Percentiles rank a stretch among this genome's conserved stretches.
Evolutionary conservation across 23 red algal genomes (phyloP).

Genomic region (Porphyridium purpureum): DNA sequence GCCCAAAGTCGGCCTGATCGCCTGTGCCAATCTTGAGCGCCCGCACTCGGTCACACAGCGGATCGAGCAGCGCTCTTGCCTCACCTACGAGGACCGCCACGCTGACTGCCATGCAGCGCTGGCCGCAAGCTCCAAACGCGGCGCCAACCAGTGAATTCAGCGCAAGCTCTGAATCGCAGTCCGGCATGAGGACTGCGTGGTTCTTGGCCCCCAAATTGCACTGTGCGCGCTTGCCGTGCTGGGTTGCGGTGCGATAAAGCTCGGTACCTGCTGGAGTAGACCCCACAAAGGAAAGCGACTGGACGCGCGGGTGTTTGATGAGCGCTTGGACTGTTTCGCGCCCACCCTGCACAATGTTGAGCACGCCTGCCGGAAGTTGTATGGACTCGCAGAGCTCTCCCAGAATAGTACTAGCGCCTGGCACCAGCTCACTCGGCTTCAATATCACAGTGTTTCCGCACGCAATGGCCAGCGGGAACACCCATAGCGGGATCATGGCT

Average conservation of each 20-base stretch:
- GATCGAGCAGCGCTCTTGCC: neutral
- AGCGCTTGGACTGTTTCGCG: conserved; percentile 3
- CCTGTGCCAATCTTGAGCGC: conserved; percentile 2
- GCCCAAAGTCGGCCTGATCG: conserved; percentile 10
- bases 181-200: conserved; percentile 16
- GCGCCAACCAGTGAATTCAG: conserved; percentile 11
- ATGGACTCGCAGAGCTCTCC: conserved; percentile 8
- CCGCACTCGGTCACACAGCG: neutral
- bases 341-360: conserved; percentile 23
- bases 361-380: conserved; percentile 11
- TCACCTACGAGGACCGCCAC: conserved; percentile 24
- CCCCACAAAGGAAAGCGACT: conserved; percentile 20
- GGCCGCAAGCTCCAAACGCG: conserved; percentile 27
- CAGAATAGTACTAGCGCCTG: conserved; percentile 3
- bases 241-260: conserved; percentile 7
- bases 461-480: conserved; percentile 14
- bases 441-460: conserved; percentile 19
- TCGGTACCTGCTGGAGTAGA: conserved; percentile 6
- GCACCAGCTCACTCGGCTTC: conserved; percentile 7
- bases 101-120: conserved; percentile 27
- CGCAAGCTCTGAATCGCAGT: conserved; percentile 2
- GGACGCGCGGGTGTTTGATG: neutral
- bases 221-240: conserved; percentile 14
- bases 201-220: conserved; percentile 35
- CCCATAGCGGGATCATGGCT: conserved; percentile 30